Evolutionary conservation across 768 basidiomycete genomes (phyloP).

Genomic region (Tricholoma matsutake): DNA sequence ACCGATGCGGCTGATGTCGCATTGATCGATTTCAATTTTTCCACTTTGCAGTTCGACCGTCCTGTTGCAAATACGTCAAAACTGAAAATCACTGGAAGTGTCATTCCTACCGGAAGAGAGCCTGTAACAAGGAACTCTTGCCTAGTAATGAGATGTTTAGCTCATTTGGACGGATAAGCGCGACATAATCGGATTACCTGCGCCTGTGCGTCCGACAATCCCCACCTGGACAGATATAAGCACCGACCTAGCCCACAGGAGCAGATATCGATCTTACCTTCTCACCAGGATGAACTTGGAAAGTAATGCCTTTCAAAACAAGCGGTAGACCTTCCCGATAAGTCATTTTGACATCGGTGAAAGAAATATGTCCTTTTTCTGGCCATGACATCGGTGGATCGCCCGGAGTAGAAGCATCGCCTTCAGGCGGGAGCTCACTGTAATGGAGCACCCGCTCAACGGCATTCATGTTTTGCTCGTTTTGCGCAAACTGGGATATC

Average conservation of each 20-base stretch:
- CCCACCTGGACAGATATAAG: slow-evolving; percentile 31
- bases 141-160: slow-evolving; percentile 25
- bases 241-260: not conserved
- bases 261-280: slow-evolving; percentile 41
- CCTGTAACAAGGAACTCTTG: slow-evolving; percentile 57
- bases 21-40: slow-evolving; percentile 54
- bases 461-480: slow-evolving; percentile 71
- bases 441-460: slow-evolving; percentile 73
- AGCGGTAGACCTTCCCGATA: slow-evolving; percentile 65
- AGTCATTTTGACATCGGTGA: slow-evolving; percentile 50
- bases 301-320: slow-evolving; percentile 58
- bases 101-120: slow-evolving; percentile 45
- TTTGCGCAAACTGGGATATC: slow-evolving; percentile 53
- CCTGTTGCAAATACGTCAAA: slow-evolving; percentile 25
- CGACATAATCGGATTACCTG: slow-evolving; percentile 24
- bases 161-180: not conserved
- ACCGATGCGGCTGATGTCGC: slow-evolving; percentile 50
- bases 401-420: slow-evolving; percentile 35
- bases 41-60: slow-evolving; percentile 61
- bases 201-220: slow-evolving; percentile 47
- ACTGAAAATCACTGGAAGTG: not conserved
- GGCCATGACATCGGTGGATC: slow-evolving; percentile 53
- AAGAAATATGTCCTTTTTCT: slow-evolving; percentile 47
- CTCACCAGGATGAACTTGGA: slow-evolving; percentile 56
- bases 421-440: slow-evolving; percentile 58